Conservation (phyloP, 2,329 filamentous ascomycete species). For the Alternaria brassicae region DNA sequence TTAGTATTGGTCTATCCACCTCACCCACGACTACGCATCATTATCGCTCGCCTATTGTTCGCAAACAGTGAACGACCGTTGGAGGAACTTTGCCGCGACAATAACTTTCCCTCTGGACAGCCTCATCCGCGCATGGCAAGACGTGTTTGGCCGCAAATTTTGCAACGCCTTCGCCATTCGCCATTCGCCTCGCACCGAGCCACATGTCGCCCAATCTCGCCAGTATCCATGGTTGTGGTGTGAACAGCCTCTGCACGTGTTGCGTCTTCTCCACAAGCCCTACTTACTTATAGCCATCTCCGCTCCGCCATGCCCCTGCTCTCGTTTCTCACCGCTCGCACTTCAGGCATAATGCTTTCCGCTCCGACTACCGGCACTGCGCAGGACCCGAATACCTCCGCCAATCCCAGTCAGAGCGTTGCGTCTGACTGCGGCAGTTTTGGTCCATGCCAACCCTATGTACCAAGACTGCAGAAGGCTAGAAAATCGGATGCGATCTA, state of each 20-base stretch:
- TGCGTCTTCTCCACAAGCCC: conserved; percentile 20
- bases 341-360: conserved; percentile 33
- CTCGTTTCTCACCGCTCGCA: conserved; percentile 29
- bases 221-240: conserved; percentile 2
- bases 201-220: background rate
- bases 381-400: conserved; percentile 23
- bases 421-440: conserved; percentile 18
- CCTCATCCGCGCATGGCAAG: background rate
- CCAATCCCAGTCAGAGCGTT: conserved; percentile 24
- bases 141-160: background rate
- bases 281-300: conserved; percentile 25
- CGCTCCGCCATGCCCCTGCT: conserved; percentile 32
- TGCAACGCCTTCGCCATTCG: background rate
- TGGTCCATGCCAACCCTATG: conserved; percentile 19
- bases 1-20: conserved; percentile 34
- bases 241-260: conserved; percentile 25
- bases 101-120: conserved; percentile 1
- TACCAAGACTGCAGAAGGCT: conserved; percentile 17
- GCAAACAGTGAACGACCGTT: conserved; percentile 11
- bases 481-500: conserved; percentile 19
- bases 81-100: conserved; percentile 4
- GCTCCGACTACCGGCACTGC: conserved; percentile 28
- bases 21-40: conserved; percentile 33
- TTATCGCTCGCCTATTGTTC: conserved; percentile 20
- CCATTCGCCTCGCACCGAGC: background rate